Evolutionary conservation across 2,329 filamentous ascomycete species (phyloP).

Genomic region (Tolypocladium sp.): DNA sequence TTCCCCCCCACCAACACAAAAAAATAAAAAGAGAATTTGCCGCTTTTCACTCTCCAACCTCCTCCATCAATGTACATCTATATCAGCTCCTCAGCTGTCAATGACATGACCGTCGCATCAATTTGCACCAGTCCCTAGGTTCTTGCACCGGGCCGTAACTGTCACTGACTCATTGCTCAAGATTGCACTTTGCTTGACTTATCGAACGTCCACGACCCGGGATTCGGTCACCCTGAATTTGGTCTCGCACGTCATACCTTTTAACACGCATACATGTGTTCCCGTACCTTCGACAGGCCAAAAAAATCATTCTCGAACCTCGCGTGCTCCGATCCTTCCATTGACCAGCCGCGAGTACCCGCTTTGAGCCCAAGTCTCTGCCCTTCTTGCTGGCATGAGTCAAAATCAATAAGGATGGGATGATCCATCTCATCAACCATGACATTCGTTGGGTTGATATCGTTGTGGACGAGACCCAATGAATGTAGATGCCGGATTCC

Average conservation of each 20-base stretch:
- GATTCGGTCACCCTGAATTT: background rate
- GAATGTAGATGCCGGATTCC: constrained; percentile 23
- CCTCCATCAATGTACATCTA: too few relatives aligned
- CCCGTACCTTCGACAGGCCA: background rate
- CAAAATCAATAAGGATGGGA: constrained; percentile 26
- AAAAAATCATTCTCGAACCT: background rate
- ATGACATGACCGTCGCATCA: too few relatives aligned
- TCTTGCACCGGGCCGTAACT: too few relatives aligned
- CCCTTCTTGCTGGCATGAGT: constrained; percentile 15
- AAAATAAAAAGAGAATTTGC: too few relatives aligned
- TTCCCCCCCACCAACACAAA: too few relatives aligned
- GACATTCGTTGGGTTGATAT: constrained; percentile 24
- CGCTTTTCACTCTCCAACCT: too few relatives aligned
- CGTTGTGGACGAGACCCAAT: constrained; percentile 24
- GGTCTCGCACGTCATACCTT: background rate
- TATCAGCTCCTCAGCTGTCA: too few relatives aligned
- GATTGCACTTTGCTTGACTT: too few relatives aligned
- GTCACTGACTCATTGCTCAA: too few relatives aligned
- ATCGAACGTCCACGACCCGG: too few relatives aligned
- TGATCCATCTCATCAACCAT: constrained; percentile 19
- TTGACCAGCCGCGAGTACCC: background rate
- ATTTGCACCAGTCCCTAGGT: too few relatives aligned
- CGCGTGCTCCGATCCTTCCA: background rate
- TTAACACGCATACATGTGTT: background rate
- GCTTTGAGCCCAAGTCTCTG: constrained; percentile 2